These are phyloP conservation scores for Linum trigynum DNA, from an alignment of 345 rosid species.

Conservation along the genomic window DNA sequence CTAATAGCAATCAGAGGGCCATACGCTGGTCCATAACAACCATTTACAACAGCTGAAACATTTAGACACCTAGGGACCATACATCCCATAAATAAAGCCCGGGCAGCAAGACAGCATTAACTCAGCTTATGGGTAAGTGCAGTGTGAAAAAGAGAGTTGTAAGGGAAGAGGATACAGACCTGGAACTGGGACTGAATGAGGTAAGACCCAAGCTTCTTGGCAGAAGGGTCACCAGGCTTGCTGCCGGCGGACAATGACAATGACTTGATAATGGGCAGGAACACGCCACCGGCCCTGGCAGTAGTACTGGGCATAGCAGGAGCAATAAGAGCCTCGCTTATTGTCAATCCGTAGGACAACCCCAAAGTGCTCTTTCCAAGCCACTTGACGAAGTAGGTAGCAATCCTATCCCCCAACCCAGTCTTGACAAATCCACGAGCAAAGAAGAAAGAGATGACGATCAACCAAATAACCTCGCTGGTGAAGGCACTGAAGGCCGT, in stretches of 20 bases:
- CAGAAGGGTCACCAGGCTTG: constrained; percentile 60
- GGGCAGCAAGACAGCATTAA: too few relatives aligned
- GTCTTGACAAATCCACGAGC: constrained; percentile 97
- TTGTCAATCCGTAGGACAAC: constrained; percentile 74
- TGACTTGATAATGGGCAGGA: constrained; percentile 83
- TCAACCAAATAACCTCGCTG: constrained; percentile 86
- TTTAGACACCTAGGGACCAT: too few relatives aligned
- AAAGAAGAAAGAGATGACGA: constrained; percentile 94
- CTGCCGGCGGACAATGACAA: constrained; percentile 79
- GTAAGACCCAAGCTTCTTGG: constrained; percentile 71
- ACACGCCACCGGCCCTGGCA: constrained; percentile 91
- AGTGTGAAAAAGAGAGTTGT: background rate
- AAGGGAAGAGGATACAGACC: constrained; percentile 27
- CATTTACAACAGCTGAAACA: too few relatives aligned
- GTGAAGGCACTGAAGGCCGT: constrained; percentile 87
- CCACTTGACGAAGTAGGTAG: constrained; percentile 92
- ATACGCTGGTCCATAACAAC: too few relatives aligned
- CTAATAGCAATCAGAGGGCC: background rate
- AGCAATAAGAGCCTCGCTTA: constrained; percentile 84
- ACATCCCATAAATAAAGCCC: too few relatives aligned
- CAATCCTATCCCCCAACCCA: constrained; percentile 85
- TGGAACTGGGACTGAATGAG: constrained; percentile 77
- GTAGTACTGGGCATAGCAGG: constrained; percentile 98
- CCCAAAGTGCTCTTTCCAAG: constrained; percentile 85
- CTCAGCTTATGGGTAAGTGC: too few relatives aligned